Conservation (phyloP, 176 grass and related monocot species). For the Melocanna baccifera region DNA sequence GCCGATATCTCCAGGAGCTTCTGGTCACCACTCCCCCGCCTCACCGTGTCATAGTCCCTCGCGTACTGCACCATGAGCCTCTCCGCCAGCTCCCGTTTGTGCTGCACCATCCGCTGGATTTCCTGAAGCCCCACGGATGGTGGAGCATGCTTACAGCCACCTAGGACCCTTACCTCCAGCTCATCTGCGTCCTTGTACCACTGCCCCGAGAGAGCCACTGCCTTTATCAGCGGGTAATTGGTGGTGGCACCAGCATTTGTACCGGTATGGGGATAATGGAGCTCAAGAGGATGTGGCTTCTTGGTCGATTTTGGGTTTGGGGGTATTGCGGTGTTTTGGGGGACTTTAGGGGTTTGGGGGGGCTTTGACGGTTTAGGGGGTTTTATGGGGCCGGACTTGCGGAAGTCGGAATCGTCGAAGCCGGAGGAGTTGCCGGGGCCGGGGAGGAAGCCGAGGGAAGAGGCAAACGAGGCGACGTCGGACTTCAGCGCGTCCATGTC, state of each 20-base stretch:
- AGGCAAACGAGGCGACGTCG: conserved; percentile 84
- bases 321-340: background rate
- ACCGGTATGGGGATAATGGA: background rate
- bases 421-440: conserved; percentile 41
- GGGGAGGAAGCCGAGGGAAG: conserved; percentile 62
- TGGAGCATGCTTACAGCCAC: conserved; percentile 26
- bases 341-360: background rate
- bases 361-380: conserved; percentile 28
- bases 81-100: conserved; percentile 66
- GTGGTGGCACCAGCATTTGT: background rate
- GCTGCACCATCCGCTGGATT: conserved; percentile 54
- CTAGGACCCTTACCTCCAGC: conserved; percentile 59
- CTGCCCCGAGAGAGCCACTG: conserved; percentile 47
- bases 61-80: conserved; percentile 73
- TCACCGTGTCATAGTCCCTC: conserved; percentile 55
- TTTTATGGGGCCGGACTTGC: conserved; percentile 60
- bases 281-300: conserved; percentile 61
- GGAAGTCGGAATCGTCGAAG: conserved; percentile 91
- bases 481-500: conserved; percentile 53
- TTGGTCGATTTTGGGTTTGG: conserved; percentile 28
- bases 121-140: conserved; percentile 45
- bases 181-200: conserved; percentile 72
- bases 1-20: conserved; percentile 83
- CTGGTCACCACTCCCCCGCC: conserved; percentile 60
- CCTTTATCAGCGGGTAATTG: conserved; percentile 57